These are phyloP conservation scores for Mycena belliarum DNA, from an alignment of 768 basidiomycete species.

Conservation along the genomic window DNA sequence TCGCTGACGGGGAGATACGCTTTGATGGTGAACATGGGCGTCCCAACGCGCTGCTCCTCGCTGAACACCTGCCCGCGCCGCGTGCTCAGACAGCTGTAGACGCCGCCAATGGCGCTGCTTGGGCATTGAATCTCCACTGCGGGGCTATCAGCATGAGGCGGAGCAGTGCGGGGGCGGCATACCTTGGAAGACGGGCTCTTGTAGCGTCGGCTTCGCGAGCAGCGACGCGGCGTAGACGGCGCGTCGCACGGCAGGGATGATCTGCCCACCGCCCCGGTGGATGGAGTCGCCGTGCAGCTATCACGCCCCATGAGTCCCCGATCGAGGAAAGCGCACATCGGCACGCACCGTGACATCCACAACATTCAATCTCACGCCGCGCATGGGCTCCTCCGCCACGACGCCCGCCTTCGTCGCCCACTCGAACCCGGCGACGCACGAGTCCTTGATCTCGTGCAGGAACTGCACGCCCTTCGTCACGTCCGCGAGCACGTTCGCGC, in stretches of 20 bases:
- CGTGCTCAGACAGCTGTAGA: constrained; percentile 90
- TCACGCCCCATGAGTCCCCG: background rate
- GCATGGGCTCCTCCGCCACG: constrained; percentile 95
- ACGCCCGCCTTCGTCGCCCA: constrained; percentile 99
- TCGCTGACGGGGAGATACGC: constrained; percentile 90
- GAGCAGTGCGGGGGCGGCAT: constrained; percentile 21
- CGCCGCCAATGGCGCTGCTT: constrained; percentile 94
- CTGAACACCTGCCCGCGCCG: constrained; percentile 98
- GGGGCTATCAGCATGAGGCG: background rate
- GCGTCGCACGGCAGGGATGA: constrained; percentile 95
- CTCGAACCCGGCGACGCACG: constrained; percentile 97
- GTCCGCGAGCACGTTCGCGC: constrained; percentile 95
- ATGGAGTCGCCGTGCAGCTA: constrained; percentile 97
- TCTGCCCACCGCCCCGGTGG: constrained; percentile 97
- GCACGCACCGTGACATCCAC: constrained; percentile 85
- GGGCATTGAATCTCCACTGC: constrained; percentile 97
- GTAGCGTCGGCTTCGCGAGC: constrained; percentile 86
- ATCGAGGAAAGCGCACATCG: background rate
- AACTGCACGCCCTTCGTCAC: constrained; percentile 99
- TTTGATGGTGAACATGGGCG: constrained; percentile 99
- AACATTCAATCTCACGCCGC: constrained; percentile 94
- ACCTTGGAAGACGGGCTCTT: constrained; percentile 96
- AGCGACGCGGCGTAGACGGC: constrained; percentile 94
- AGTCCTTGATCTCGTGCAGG: constrained; percentile 99
- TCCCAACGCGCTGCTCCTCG: constrained; percentile 94